Evolutionary conservation across 768 basidiomycete genomes (phyloP).

Genomic region (Rhodotorula toruloides): DNA sequence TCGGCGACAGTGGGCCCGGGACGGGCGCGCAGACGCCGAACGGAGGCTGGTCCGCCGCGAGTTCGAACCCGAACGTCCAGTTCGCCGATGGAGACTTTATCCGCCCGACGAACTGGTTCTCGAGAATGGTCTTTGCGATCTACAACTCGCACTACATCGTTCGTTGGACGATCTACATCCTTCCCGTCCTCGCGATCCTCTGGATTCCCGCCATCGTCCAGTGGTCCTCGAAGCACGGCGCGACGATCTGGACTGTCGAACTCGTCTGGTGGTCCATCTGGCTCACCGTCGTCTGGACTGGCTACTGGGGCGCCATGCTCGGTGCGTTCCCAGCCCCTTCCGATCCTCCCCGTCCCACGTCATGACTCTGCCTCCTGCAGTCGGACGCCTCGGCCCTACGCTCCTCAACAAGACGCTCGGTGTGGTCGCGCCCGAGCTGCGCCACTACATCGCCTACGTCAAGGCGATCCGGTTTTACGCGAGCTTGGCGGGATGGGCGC

Average conservation of each 20-base stretch:
- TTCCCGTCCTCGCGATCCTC: conserved; percentile 60
- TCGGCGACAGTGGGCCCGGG: too few species aligned
- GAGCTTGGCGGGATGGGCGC: conserved; percentile 30
- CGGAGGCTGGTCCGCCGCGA: conserved; percentile 22
- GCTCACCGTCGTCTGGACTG: conserved; percentile 72
- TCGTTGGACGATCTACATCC: conserved; percentile 55
- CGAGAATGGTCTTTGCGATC: conserved; percentile 19
- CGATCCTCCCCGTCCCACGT: background rate
- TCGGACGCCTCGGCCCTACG: conserved; percentile 50
- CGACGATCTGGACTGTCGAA: conserved; percentile 52
- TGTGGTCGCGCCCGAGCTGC: conserved; percentile 62
- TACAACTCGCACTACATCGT: conserved; percentile 42
- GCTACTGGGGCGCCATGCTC: conserved; percentile 77
- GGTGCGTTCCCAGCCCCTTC: conserved; percentile 39
- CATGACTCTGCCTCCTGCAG: conserved; percentile 49
- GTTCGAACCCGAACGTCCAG: conserved; percentile 31
- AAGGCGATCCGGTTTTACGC: conserved; percentile 59
- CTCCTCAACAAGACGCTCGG: conserved; percentile 57
- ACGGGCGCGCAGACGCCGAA: background rate
- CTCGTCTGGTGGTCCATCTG: conserved; percentile 53
- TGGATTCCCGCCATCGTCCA: conserved; percentile 73
- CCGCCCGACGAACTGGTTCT: conserved; percentile 26
- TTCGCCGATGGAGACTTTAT: conserved; percentile 37
- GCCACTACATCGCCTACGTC: conserved; percentile 76
- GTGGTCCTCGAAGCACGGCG: conserved; percentile 55